Base-by-base conservation (phyloP, 129 eudicot genomes). In the Erigeron canadensis region DNA sequence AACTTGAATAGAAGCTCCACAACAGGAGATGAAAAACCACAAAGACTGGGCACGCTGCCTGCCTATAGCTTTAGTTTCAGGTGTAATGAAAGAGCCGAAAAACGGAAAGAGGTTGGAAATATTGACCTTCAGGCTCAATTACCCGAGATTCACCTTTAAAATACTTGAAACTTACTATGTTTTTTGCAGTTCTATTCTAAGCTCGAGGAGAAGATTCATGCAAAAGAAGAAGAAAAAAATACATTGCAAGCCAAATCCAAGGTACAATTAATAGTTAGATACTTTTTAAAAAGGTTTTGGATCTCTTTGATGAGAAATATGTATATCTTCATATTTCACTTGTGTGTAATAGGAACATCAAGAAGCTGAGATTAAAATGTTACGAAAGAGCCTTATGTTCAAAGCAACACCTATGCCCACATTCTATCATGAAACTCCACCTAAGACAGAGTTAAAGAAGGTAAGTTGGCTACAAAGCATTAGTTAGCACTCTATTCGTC, bases 321-420 rank as follows among this genome's bases (percentile, higher is more conserved):
- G 13, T 41, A 41, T 21, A 28, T 28, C 34, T 40, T 41, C 12
- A 37, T 8, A 41, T 63, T 16, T 62, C 55, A 5, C 56, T 63
- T 59, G 53, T 38, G 10, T 47, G 37, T n/a, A 47, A 65, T 65
- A 94, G 99, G 99, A 94, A 78, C 80, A 79, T 80, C 99, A 89
- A 78, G 99, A 94, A 79, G 94, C 99, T 43, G 99, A 94, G 73
- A 78, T 94, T 60, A 94, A 80, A 73, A 87, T 81, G 99, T 67
- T 94, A 40, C 46, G 99, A 38, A 94, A 94, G 85, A 90, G 84
- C 68, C 83, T 94, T 84, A 85, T 73, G 74, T 94, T 94, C 73
- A 94, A 94, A 83, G 99, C 99, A 54, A 86, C 93, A 63, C 99
- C 99, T n/a, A 82, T 94, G 99, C 99, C 99, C 13, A 90, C 81